These are phyloP conservation scores for Ambrosiella cleistominuta DNA, from an alignment of 2,329 filamentous ascomycete species.

Conservation along the genomic window DNA sequence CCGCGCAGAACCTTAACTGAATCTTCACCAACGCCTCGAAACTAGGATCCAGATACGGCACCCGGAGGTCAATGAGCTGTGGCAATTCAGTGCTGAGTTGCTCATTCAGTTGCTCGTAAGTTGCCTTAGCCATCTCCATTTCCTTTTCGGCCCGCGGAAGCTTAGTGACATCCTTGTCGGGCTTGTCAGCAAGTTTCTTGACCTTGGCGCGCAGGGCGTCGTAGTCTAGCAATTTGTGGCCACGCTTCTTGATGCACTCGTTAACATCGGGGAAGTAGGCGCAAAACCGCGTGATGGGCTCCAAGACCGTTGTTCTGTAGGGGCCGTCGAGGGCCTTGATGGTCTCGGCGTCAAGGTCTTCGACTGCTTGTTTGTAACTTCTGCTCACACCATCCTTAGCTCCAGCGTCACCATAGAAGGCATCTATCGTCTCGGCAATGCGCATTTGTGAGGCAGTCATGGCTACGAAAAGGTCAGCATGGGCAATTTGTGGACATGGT, in stretches of 20 bases:
- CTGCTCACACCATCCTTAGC: constrained; percentile 87
- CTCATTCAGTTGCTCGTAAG: constrained; percentile 94
- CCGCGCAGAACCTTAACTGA: constrained; percentile 89
- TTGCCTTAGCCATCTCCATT: constrained; percentile 77
- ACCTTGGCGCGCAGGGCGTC: constrained; percentile 90
- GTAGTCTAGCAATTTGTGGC: constrained; percentile 97
- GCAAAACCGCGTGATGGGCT: constrained; percentile 90
- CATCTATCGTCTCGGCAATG: constrained; percentile 97
- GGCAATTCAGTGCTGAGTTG: constrained; percentile 85
- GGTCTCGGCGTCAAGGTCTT: constrained; percentile 92
- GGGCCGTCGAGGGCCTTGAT: constrained; percentile 96
- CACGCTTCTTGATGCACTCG: constrained; percentile 97
- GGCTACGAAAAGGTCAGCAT: constrained; percentile 30
- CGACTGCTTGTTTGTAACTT: constrained; percentile 96
- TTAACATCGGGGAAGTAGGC: constrained; percentile 98
- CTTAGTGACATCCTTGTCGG: constrained; percentile 95
- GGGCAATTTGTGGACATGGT: neutral
- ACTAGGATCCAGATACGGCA: constrained; percentile 89
- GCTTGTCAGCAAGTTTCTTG: constrained; percentile 93
- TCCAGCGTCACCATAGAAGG: constrained; percentile 93
- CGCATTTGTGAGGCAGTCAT: constrained; percentile 99
- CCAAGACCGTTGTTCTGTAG: constrained; percentile 84
- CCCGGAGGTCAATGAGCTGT: constrained; percentile 87
- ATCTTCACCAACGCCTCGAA: constrained; percentile 99
- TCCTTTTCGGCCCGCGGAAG: constrained; percentile 92